A percentile compares a stretch with the other conserved stretches of the same genome.
Evolutionary conservation across 2,329 filamentous ascomycete genomes (phyloP).

Genomic region (Samsoniella hepiali): DNA sequence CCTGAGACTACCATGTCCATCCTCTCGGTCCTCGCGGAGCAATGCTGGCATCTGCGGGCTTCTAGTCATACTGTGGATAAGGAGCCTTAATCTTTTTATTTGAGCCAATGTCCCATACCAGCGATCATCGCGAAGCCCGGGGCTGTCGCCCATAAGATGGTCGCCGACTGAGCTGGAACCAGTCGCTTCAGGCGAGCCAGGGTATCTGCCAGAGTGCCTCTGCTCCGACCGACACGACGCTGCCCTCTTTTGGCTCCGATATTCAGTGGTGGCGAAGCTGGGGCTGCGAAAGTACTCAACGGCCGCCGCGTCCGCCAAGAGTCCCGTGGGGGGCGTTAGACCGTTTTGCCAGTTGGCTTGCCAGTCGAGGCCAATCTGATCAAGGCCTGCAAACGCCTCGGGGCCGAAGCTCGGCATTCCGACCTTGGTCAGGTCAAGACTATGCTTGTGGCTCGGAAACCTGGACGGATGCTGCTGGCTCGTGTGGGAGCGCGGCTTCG

Average conservation of each 20-base stretch:
- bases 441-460: too few species aligned
- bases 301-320: not conserved
- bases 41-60: too few species aligned
- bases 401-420: not conserved
- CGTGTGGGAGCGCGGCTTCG: not conserved
- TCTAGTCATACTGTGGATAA: not conserved
- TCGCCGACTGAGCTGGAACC: not conserved
- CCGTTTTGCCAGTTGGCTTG: not conserved
- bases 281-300: not conserved
- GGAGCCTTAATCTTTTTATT: not conserved
- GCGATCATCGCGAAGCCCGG: not conserved
- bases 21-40: not conserved
- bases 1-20: not conserved
- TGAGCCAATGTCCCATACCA: not conserved
- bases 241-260: not conserved
- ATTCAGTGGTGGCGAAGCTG: not conserved
- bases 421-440: not conserved
- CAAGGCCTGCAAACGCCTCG: not conserved
- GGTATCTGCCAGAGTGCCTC: not conserved
- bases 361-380: not conserved
- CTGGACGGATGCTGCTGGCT: not conserved
- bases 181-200: not conserved
- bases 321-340: not conserved
- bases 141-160: not conserved
- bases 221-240: too few species aligned